Evolutionary conservation across 2,329 filamentous ascomycete genomes (phyloP).

Genomic region (Calonectria pteridis): DNA sequence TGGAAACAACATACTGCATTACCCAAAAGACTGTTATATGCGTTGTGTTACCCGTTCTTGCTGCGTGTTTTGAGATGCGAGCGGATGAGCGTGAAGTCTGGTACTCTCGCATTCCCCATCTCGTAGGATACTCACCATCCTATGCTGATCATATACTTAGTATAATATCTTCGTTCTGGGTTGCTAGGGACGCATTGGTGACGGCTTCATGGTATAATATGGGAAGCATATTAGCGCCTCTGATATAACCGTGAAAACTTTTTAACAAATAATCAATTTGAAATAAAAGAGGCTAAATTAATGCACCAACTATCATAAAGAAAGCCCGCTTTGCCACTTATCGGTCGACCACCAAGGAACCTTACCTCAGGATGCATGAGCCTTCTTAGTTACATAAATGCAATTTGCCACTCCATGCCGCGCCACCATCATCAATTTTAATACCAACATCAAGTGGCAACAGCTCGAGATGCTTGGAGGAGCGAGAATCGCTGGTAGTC

Average conservation of each 20-base stretch:
- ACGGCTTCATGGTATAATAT: not conserved
- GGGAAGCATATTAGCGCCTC: not conserved
- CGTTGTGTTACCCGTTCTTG: not conserved
- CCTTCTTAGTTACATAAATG: not conserved
- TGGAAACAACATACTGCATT: not conserved
- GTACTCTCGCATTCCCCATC: not conserved
- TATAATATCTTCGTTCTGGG: not conserved
- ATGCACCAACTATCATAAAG: not conserved
- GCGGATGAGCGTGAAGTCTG: not conserved
- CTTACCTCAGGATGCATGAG: not conserved
- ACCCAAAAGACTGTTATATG: not conserved
- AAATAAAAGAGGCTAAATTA: not conserved
- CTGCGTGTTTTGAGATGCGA: not conserved
- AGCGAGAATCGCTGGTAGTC: not conserved
- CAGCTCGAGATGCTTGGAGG: not conserved
- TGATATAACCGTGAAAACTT: not conserved
- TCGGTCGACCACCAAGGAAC: no score
- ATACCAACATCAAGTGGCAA: not conserved
- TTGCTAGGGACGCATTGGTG: not conserved
- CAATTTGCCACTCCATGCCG: not conserved
- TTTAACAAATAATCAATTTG: not conserved
- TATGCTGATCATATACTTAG: not conserved
- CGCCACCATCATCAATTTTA: not conserved
- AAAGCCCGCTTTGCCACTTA: no score
- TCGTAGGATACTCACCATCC: not conserved